phyloP scores from a whole-genome alignment of 2,329 filamentous ascomycete species.

The Chalara sp. region DNA sequence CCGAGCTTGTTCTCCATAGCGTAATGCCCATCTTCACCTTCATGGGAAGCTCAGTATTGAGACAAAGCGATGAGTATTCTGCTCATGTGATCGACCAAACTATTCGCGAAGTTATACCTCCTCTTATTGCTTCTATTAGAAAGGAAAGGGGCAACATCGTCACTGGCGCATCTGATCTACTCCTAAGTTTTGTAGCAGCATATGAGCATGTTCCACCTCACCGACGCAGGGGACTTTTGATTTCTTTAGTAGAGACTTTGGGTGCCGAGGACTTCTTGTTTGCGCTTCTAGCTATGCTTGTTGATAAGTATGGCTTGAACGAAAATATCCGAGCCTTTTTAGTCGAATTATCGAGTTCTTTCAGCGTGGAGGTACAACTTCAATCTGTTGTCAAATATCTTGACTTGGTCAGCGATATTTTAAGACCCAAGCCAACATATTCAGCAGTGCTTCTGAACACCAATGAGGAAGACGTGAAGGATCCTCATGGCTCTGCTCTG shows the following conservation, averaged over 20 bases:
- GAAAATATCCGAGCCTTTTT: constrained; percentile 70
- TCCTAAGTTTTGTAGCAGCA: constrained; percentile 93
- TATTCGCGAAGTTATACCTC: constrained; percentile 88
- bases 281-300: constrained; percentile 79
- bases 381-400: constrained; percentile 72
- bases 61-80: constrained; percentile 94
- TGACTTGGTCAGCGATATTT: constrained; percentile 66
- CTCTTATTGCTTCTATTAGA: constrained; percentile 77
- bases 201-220: constrained; percentile 94
- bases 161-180: constrained; percentile 76
- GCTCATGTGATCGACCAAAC: constrained; percentile 94
- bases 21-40: constrained; percentile 99
- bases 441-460: constrained; percentile 66
- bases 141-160: constrained; percentile 73
- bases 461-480: constrained; percentile 36
- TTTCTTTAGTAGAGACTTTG: constrained; percentile 76
- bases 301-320: constrained; percentile 80
- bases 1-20: constrained; percentile 87
- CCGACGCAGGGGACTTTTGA: constrained; percentile 74
- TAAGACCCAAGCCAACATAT: constrained; percentile 66
- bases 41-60: constrained; percentile 85
- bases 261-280: constrained; percentile 84
- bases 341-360: constrained; percentile 64
- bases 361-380: constrained; percentile 70
- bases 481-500: constrained; percentile 44